Evolutionary conservation across 306 rosid species (phyloP).

Genomic region (Urtica urens): DNA sequence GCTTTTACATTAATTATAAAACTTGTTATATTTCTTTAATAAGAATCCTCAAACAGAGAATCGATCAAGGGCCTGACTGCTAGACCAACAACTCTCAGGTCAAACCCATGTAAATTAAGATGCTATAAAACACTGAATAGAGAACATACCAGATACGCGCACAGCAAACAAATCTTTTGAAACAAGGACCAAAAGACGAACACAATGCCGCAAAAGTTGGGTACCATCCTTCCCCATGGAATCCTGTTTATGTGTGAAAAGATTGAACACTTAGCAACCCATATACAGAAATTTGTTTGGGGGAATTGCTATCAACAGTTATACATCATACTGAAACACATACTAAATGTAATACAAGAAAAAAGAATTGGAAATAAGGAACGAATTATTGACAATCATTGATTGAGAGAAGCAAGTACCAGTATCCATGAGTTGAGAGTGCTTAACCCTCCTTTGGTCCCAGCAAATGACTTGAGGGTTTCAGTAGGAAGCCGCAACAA

Average conservation of each 20-base stretch:
- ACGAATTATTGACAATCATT: neutral
- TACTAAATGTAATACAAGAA: neutral
- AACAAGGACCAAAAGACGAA: conserved; percentile 93
- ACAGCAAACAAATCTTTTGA: conserved; percentile 86
- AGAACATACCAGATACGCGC: conserved; percentile 77
- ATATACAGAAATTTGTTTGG: conserved; percentile 8
- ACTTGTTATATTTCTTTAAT: too few species aligned
- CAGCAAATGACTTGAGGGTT: conserved; percentile 82
- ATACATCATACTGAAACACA: conserved; percentile 10
- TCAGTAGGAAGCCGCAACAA: conserved; percentile 65
- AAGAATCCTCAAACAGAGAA: too few species aligned
- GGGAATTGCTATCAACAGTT: neutral
- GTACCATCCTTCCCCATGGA: conserved; percentile 99
- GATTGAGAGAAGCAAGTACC: conserved; percentile 29
- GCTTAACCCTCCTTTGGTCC: conserved; percentile 82
- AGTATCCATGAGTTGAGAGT: conserved; percentile 90
- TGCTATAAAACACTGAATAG: neutral
- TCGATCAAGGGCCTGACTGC: too few species aligned
- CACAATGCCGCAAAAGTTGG: conserved; percentile 95
- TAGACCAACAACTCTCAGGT: too few species aligned
- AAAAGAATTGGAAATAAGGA: neutral
- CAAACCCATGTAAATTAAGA: neutral
- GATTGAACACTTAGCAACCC: conserved; percentile 16
- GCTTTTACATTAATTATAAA: too few species aligned
- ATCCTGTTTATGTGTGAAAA: conserved; percentile 41